These are phyloP conservation scores for Phylloporus arenicola DNA, from an alignment of 768 basidiomycete genomes.

Conservation along the genomic window DNA sequence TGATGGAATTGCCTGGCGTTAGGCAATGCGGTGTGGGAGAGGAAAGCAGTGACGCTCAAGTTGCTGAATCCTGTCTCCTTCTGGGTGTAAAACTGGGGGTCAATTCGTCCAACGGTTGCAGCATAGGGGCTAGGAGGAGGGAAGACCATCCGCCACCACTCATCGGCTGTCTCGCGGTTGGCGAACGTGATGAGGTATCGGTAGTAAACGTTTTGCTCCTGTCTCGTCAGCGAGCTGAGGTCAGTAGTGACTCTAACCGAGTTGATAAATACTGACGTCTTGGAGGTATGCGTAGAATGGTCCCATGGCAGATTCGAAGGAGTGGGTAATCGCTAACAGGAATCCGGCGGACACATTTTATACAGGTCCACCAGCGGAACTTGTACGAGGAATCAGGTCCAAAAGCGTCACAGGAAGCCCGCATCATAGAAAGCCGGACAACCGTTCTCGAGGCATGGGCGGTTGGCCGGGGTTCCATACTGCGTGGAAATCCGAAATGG, in stretches of 20 bases:
- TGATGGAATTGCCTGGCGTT: not conserved
- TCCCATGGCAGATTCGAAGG: not conserved
- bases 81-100: not conserved
- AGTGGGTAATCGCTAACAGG: not conserved
- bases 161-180: not conserved
- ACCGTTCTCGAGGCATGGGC: too few relatives aligned
- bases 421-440: too few relatives aligned
- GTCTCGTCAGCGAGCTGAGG: not conserved
- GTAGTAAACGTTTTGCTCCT: not conserved
- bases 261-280: not conserved
- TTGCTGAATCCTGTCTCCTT: not conserved
- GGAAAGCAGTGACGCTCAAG: not conserved
- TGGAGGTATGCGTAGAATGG: not conserved
- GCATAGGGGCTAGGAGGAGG: not conserved
- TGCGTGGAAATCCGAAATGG: too few relatives aligned
- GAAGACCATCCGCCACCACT: not conserved
- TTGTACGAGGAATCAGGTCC: too few relatives aligned
- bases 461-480: too few relatives aligned
- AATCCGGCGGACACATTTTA: not conserved
- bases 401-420: too few relatives aligned
- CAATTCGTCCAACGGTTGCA: not conserved
- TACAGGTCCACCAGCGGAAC: too few relatives aligned
- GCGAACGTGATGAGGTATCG: not conserved
- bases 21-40: not conserved
- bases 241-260: not conserved